These are phyloP conservation scores for Russula lepida DNA, from an alignment of 768 basidiomycete genomes.

Conservation along the genomic window DNA sequence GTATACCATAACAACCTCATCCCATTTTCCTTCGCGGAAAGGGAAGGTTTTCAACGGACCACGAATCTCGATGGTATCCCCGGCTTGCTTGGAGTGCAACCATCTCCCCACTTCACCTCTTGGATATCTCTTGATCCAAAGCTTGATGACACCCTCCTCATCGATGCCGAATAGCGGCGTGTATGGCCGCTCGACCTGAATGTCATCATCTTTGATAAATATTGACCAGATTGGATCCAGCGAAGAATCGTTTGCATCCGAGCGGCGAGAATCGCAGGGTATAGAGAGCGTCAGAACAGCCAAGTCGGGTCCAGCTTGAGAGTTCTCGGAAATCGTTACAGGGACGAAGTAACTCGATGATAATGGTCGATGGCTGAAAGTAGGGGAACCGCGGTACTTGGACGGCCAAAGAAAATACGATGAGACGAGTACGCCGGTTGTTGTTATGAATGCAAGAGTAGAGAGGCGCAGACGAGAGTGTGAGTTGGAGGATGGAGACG, in stretches of 20 bases:
- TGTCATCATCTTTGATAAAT: constrained; percentile 79
- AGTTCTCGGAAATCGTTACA: constrained; percentile 46
- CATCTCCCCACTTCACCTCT: constrained; percentile 77
- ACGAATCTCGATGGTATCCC: constrained; percentile 65
- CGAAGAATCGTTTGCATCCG: constrained; percentile 11
- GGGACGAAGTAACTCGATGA: constrained; percentile 42
- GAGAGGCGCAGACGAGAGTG: constrained; percentile 8
- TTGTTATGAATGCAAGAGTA: constrained; percentile 28
- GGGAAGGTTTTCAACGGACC: constrained; percentile 67
- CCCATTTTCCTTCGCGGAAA: constrained; percentile 53
- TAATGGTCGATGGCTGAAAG: constrained; percentile 25
- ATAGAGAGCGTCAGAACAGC: constrained; percentile 58
- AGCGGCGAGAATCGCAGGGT: constrained; percentile 31
- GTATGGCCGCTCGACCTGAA: constrained; percentile 81
- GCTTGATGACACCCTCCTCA: constrained; percentile 52
- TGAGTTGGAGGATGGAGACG: neutral
- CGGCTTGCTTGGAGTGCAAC: constrained; percentile 61
- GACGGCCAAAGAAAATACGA: constrained; percentile 48
- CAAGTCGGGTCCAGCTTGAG: constrained; percentile 46
- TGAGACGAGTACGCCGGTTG: constrained; percentile 35
- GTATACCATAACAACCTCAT: constrained; percentile 68
- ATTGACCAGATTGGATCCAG: constrained; percentile 57
- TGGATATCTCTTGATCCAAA: constrained; percentile 78
- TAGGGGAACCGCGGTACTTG: constrained; percentile 38
- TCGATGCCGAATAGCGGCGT: constrained; percentile 73